These are phyloP conservation scores for Jaltomata sinuosa DNA, from an alignment of 257 asterid species.

Conservation along the genomic window DNA sequence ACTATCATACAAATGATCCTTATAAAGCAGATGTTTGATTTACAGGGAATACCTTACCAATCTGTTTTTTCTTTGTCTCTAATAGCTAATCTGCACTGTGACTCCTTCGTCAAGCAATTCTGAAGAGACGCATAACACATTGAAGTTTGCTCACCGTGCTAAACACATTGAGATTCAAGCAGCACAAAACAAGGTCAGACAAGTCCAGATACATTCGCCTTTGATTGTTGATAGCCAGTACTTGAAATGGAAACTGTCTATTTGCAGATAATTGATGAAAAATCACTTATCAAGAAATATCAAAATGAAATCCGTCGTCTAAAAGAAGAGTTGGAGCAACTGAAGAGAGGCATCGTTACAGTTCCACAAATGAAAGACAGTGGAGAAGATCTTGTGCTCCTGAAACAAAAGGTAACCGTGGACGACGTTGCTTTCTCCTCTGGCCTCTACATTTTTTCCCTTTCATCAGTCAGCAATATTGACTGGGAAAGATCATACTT, in stretches of 20 bases:
- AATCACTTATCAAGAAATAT: conserved; percentile 93
- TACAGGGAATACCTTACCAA: neutral
- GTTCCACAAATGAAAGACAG: conserved; percentile 51
- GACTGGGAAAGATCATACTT: neutral
- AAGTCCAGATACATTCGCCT: neutral
- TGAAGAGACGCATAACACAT: conserved; percentile 97
- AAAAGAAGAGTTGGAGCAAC: conserved; percentile 93
- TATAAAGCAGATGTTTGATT: neutral
- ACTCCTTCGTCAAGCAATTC: conserved; percentile 97
- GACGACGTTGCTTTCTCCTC: neutral
- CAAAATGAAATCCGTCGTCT: conserved; percentile 87
- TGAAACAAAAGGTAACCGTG: conserved; percentile 80
- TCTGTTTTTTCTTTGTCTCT: conserved; percentile 6
- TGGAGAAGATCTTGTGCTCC: conserved; percentile 70
- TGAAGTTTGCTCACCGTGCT: conserved; percentile 98
- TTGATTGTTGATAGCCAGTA: neutral
- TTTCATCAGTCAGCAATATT: neutral
- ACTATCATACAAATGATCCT: neutral
- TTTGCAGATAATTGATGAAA: conserved; percentile 94
- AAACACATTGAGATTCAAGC: conserved; percentile 97
- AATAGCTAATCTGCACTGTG: conserved; percentile 85
- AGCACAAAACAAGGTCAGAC: conserved; percentile 77
- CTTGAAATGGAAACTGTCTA: conserved; percentile 15
- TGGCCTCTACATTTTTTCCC: neutral
- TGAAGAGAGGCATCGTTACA: conserved; percentile 78